These are phyloP conservation scores for Hypsizygus ulmarius DNA, from an alignment of 1,284 basidiomycete species.

Conservation along the genomic window DNA sequence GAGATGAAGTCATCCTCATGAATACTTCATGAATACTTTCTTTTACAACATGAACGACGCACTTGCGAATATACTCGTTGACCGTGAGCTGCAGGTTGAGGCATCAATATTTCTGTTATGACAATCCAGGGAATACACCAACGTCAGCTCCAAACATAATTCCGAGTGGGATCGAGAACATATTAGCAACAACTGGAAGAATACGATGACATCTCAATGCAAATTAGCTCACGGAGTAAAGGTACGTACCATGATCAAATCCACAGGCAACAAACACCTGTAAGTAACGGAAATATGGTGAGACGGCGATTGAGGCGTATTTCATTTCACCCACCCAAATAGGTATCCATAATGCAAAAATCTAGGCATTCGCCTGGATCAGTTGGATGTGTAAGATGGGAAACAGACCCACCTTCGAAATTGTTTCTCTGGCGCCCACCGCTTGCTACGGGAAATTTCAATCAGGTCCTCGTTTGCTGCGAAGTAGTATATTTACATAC, in stretches of 20 bases:
- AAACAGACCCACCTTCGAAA: slow-evolving; percentile 54
- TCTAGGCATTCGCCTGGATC: slow-evolving; percentile 35
- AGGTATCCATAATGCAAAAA: slow-evolving; percentile 72
- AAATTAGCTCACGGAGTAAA: not conserved
- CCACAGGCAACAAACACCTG: slow-evolving; percentile 71
- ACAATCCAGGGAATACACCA: slow-evolving; percentile 21
- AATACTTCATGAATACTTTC: slow-evolving; percentile 5
- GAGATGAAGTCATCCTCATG: not conserved
- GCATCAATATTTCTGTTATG: not conserved
- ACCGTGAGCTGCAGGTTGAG: slow-evolving; percentile 9
- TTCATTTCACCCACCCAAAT: slow-evolving; percentile 55
- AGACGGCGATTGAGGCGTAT: not conserved
- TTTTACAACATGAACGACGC: not conserved
- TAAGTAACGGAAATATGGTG: not conserved
- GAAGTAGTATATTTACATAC: slow-evolving; percentile 35
- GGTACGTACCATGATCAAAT: slow-evolving; percentile 66
- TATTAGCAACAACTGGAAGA: slow-evolving; percentile 53
- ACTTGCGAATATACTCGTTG: slow-evolving; percentile 17
- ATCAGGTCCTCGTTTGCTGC: not conserved
- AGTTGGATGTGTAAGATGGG: not conserved
- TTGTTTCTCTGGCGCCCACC: slow-evolving; percentile 65
- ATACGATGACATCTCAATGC: slow-evolving; percentile 2
- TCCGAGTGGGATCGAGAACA: slow-evolving; percentile 72
- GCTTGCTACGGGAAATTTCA: slow-evolving; percentile 51
- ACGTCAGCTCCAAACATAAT: slow-evolving; percentile 71